Evolutionary conservation across 805 yeast genomes (phyloP).

Genomic region (Ogataea pini): DNA sequence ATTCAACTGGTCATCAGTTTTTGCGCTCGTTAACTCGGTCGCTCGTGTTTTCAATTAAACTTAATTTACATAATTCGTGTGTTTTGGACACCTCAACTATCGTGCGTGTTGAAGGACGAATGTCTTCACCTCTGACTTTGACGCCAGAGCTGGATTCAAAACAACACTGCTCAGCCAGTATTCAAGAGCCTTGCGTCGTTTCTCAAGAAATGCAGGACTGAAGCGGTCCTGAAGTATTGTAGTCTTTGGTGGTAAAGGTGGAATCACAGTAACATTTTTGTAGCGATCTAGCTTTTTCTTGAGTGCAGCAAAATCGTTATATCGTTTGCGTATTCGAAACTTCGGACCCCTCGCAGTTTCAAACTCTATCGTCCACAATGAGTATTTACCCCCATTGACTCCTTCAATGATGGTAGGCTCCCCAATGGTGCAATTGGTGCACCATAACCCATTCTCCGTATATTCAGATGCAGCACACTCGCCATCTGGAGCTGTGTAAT

Average conservation of each 20-base stretch:
- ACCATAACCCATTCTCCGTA: constrained; percentile 27
- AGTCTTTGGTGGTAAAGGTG: constrained; percentile 54
- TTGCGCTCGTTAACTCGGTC: too few species aligned
- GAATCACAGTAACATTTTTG: constrained; percentile 43
- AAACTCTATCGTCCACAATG: constrained; percentile 32
- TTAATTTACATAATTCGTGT: too few species aligned
- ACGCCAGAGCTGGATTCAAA: constrained; percentile 48
- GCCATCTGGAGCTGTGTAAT: constrained; percentile 21
- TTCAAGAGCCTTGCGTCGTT: constrained; percentile 57
- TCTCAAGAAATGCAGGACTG: constrained; percentile 47
- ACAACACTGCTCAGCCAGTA: constrained; percentile 57
- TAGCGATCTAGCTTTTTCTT: constrained; percentile 41
- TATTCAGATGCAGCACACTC: constrained; percentile 2
- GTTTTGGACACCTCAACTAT: too few species aligned
- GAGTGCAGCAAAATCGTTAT: constrained; percentile 60
- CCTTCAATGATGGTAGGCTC: constrained; percentile 36
- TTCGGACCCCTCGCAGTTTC: constrained; percentile 36
- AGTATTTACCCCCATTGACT: constrained; percentile 29
- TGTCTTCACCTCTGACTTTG: constrained; percentile 39
- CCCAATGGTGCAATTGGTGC: constrained; percentile 32
- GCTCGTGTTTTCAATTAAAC: too few species aligned
- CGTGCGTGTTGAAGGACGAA: too few species aligned
- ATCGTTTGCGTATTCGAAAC: constrained; percentile 57
- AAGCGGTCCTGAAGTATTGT: constrained; percentile 29
- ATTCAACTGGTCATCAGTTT: too few species aligned